Base-by-base conservation (phyloP, 2,329 filamentous ascomycete genomes). In the Chaetomiaceae sp. region DNA sequence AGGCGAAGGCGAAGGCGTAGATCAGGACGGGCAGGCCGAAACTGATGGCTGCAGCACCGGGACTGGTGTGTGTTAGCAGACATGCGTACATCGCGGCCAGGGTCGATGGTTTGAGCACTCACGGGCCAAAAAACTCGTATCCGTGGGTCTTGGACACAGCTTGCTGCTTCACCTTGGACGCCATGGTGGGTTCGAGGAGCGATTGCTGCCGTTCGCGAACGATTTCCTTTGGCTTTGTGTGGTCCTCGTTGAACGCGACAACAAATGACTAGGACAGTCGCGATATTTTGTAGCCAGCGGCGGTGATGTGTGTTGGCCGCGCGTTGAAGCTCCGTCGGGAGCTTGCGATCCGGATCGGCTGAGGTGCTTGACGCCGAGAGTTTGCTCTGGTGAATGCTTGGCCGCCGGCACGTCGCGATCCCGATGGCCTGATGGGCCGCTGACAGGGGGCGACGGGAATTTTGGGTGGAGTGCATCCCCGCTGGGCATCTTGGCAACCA, bases 1-100 rank as follows among this genome's bases (percentile, higher is more conserved):
- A 96, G 64, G 86, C 76, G 66, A 96, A 95, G 42, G 85, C 79
- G 66, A 92, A 86, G 62, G 84, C 67, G 72, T 94, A 95, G 62
- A 90, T 81, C 59, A 91, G 78, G 37, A 90, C 56, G 0, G 92
- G 92, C 1, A 96, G 82, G 52, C 85, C 85, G 63, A 95, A 86
- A 7, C 87, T 87, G 65, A 97, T 89, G 56, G 73, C 79, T 56
- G 86, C 81, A 32, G 88, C 89, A 51, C 90, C 91, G 37, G 85
- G 75, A 50, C 90, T 95, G 41, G 5, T 18, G 23, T 2, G 18
- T 25, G 48, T 57, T 37, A 56, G 51, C 9, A 18, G 30, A 7
- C 27, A 44, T 34, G 34, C 21, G 3, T 3, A n/a, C n/a, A n/a
- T n/a, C n/a, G n/a, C n/a, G n/a, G n/a, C n/a, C n/a, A n/a, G n/a